Conservation (phyloP, 2,329 filamentous ascomycete species). For the Xylaria multiplex region DNA sequence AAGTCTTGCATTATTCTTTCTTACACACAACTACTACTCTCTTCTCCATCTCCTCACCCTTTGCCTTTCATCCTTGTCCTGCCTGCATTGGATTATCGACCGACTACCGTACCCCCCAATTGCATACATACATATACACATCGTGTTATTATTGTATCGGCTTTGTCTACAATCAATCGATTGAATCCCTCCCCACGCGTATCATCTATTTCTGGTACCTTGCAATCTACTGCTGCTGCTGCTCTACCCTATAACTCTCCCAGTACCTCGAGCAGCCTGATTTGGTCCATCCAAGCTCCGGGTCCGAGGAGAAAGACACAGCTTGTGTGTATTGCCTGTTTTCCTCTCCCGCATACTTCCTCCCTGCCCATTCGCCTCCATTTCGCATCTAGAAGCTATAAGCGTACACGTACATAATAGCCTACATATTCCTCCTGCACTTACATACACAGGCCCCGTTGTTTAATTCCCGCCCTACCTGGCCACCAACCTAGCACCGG, state of each 20-base stretch:
- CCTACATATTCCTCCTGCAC: slow-evolving; percentile 42
- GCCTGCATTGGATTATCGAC: slow-evolving; percentile 20
- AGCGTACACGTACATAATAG: slow-evolving; percentile 42
- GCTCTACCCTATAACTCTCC: background rate
- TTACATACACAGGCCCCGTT: slow-evolving; percentile 37
- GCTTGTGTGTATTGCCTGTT: slow-evolving; percentile 37
- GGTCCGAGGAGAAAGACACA: slow-evolving; percentile 13
- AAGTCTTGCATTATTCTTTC: slow-evolving; percentile 40
- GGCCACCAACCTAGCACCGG: slow-evolving; percentile 37
- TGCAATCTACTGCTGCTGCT: slow-evolving; percentile 5
- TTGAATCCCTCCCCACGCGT: slow-evolving; percentile 16
- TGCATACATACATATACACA: slow-evolving; percentile 4
- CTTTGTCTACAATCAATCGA: slow-evolving; percentile 14
- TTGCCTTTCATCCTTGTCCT: slow-evolving; percentile 9
- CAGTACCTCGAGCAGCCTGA: slow-evolving; percentile 73
- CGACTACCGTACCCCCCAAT: slow-evolving; percentile 12
- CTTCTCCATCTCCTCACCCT: slow-evolving; percentile 11
- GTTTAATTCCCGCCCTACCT: slow-evolving; percentile 42
- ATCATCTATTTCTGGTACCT: slow-evolving; percentile 11
- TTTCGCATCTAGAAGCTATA: slow-evolving; percentile 39
- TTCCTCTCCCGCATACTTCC: slow-evolving; percentile 32
- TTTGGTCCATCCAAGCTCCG: slow-evolving; percentile 64
- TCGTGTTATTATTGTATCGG: slow-evolving; percentile 19
- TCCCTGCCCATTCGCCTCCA: slow-evolving; percentile 30
- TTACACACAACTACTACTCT: slow-evolving; percentile 31